Evolutionary conservation across 768 basidiomycete genomes (phyloP), one percentile per base, ranked within the genome.

Genomic region (Clitopilus hobsonii): DNA sequence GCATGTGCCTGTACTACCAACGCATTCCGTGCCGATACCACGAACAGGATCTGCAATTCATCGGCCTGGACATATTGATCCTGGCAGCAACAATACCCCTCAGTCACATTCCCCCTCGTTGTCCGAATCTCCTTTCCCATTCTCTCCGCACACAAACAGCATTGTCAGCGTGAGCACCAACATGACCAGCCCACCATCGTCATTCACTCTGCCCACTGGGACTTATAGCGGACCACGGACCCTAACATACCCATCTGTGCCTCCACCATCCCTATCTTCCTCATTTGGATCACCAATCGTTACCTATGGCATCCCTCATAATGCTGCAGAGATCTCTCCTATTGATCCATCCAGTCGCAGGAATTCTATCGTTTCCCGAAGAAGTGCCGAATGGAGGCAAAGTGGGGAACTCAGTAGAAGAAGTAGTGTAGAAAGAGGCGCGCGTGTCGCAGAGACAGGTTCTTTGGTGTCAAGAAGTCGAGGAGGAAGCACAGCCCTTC

Each of bases 241-340:
- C 13, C 74, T 93, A 51, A 80, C 88, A 4, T 94, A 94, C 61
- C 91, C 91, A 0, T 85, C 84, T 5, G 91, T 92, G 0, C 91
- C 91, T 1, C 91, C 91, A 10, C 91, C 91, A 2, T 89, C 88
- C 1, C 69, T 91, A 24, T 88, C 87, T 5, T 88, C 86, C 6
- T 89, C 88, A 8, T 86, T 89, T 60, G 90, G 90, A 13, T 87
- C 86, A 5, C 85, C 88, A 6, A 76, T 74, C 23, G 76, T 81
- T 16, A 73, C 79, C 11, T 77, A 73, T 58, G 69, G 73, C 55
- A 73, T 74, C 53, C 71, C 76, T 14, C 71, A 70, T 53, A 71
- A 78, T n/a, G 82, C 83, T n/a, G 69, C 65, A 18, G 76, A 78
- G 8, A 57, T 69, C 45, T 81, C 79, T 8, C 81, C 83, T 5